Conservation (phyloP, 192 early-diverging fungal genomes). For the Coemansia sp. region DNA sequence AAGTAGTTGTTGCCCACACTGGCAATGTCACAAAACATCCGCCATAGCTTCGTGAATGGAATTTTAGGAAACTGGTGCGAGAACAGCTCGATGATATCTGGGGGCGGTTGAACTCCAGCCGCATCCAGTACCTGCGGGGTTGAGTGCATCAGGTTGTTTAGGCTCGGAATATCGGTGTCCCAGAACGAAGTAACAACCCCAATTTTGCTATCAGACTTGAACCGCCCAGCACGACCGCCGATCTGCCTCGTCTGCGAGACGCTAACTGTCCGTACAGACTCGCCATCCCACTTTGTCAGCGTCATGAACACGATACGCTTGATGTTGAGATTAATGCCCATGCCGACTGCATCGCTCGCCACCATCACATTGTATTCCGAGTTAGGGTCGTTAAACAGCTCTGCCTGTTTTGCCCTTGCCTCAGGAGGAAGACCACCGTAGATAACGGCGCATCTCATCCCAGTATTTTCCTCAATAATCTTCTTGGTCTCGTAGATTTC, state of each 20-base stretch:
- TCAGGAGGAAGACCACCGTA: constrained; percentile 96
- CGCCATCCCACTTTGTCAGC: constrained; percentile 81
- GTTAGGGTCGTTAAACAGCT: constrained; percentile 82
- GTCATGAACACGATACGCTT: constrained; percentile 83
- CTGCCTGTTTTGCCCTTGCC: constrained; percentile 83
- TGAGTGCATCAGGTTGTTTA: constrained; percentile 21
- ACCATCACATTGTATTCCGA: constrained; percentile 82
- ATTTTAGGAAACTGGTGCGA: constrained; percentile 65
- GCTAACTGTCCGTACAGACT: constrained; percentile 50
- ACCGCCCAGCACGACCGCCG: constrained; percentile 88
- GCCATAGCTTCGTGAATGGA: constrained; percentile 64
- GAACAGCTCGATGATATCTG: constrained; percentile 79
- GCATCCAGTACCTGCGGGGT: constrained; percentile 38
- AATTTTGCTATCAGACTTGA: constrained; percentile 62
- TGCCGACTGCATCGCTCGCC: constrained; percentile 95
- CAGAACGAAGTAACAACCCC: constrained; percentile 72
- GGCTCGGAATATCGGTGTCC: constrained; percentile 15
- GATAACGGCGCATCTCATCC: constrained; percentile 81
- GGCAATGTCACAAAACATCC: constrained; percentile 72
- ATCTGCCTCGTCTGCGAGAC: constrained; percentile 91
- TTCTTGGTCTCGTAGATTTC: constrained; percentile 79
- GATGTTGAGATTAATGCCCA: constrained; percentile 97
- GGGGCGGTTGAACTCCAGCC: constrained; percentile 73
- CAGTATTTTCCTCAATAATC: constrained; percentile 72
- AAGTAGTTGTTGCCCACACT: constrained; percentile 70